phyloP scores from a whole-genome alignment of 371 early-diverging fungal genomes.

The Nematocida major region DNA sequence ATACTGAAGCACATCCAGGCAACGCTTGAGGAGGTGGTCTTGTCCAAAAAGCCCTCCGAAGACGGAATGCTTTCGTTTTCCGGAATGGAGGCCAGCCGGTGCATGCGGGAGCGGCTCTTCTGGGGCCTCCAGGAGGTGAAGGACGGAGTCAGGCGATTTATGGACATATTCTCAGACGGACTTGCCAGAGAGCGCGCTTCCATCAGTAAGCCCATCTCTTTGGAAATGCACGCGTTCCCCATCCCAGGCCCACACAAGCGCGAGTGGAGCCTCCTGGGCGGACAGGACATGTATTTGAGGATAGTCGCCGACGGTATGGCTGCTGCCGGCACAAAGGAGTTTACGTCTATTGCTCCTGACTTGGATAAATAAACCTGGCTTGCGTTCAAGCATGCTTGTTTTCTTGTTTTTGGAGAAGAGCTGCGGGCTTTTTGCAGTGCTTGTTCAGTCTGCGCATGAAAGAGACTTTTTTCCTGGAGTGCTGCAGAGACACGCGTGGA shows the following conservation, averaged over 20 bases:
- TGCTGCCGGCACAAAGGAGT: not conserved
- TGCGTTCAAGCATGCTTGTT: not conserved
- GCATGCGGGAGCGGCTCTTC: not conserved
- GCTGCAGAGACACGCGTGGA: no score
- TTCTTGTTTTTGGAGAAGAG: not conserved
- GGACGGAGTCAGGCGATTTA: conserved; percentile 9
- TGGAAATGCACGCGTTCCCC: conserved; percentile 5
- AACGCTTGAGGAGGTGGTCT: not conserved
- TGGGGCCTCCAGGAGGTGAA: conserved; percentile 2
- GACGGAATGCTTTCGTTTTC: not conserved
- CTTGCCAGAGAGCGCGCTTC: conserved; percentile 6
- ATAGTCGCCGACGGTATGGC: not conserved
- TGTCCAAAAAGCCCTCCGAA: not conserved
- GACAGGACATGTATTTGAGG: not conserved
- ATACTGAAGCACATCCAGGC: not conserved
- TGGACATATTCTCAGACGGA: not conserved
- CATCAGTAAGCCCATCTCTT: not conserved
- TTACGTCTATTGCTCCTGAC: conserved; percentile 30
- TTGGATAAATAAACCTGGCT: conserved; percentile 21
- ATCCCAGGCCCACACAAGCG: not conserved
- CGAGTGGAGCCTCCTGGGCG: not conserved
- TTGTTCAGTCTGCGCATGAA: no score
- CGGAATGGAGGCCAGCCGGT: not conserved
- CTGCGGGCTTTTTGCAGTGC: no score
- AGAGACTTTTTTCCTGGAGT: no score